These are phyloP conservation scores for Inga oerstediana DNA, from an alignment of 306 rosid genomes.

Conservation along the genomic window DNA sequence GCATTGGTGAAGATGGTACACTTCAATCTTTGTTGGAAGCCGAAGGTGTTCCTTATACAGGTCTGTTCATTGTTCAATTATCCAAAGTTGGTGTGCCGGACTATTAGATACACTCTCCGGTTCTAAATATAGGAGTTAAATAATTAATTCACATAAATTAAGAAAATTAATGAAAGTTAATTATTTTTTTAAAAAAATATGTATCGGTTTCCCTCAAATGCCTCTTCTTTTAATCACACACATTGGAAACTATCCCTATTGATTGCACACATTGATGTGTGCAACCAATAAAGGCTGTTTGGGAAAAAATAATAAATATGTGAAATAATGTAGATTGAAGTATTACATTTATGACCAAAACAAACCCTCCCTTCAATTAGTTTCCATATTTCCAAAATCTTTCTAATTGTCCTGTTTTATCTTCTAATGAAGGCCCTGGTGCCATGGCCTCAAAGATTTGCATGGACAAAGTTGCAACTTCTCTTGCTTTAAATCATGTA, in stretches of 20 bases:
- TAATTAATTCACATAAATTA: not conserved
- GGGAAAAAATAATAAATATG: not conserved
- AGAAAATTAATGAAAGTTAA: not conserved
- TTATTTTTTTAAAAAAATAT: not conserved
- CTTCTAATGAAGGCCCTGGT: conserved; percentile 74
- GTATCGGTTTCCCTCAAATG: not conserved
- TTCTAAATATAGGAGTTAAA: not conserved
- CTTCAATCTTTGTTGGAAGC: conserved; percentile 88
- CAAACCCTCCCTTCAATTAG: not conserved
- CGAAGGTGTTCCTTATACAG: conserved; percentile 87
- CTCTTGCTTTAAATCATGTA: conserved; percentile 80
- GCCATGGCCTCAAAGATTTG: conserved; percentile 78
- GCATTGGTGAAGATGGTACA: conserved; percentile 96
- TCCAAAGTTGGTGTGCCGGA: conserved; percentile 6
- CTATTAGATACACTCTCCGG: not conserved
- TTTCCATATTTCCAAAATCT: conserved; percentile 10
- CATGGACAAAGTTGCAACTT: conserved; percentile 95
- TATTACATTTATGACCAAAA: not conserved
- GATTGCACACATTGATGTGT: not conserved
- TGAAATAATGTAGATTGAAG: not conserved
- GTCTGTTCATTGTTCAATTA: conserved; percentile 41
- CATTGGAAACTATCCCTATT: not conserved
- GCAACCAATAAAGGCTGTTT: not conserved
- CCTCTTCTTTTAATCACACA: not conserved
- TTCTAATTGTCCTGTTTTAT: conserved; percentile 10